These are phyloP conservation scores for Vaccinium macrocarpon DNA, from an alignment of 148 eudicot genomes.

Conservation along the genomic window DNA sequence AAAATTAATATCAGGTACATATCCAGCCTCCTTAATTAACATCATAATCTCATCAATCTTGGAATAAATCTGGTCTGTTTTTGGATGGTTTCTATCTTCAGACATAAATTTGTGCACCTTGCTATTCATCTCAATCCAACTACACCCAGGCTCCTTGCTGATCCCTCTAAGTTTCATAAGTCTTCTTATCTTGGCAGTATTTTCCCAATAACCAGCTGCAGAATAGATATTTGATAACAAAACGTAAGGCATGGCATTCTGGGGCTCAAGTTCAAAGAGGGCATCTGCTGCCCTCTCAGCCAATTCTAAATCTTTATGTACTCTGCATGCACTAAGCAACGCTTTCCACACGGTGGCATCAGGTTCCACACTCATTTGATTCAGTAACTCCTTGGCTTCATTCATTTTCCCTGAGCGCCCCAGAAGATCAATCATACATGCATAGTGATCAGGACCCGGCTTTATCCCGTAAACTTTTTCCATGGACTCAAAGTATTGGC, in stretches of 20 bases:
- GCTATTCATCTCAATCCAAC: constrained; percentile 68
- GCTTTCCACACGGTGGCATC: constrained; percentile 72
- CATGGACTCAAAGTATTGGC: constrained; percentile 60
- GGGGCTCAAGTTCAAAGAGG: constrained; percentile 62
- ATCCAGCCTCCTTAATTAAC: constrained; percentile 54
- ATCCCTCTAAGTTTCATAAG: constrained; percentile 57
- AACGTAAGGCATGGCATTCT: constrained; percentile 55
- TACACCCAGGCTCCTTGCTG: constrained; percentile 57
- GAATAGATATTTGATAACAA: constrained; percentile 64
- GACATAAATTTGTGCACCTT: constrained; percentile 60
- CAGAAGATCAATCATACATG: constrained; percentile 73
- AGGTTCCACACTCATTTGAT: constrained; percentile 50
- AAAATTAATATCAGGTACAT: constrained; percentile 55
- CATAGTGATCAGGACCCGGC: constrained; percentile 59
- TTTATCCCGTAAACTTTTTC: constrained; percentile 42
- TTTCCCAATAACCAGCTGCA: constrained; percentile 54
- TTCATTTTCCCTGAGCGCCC: constrained; percentile 57
- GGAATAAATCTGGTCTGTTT: constrained; percentile 35
- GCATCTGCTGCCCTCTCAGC: constrained; percentile 61
- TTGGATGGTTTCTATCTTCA: constrained; percentile 52
- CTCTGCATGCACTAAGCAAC: constrained; percentile 58
- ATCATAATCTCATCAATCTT: constrained; percentile 56
- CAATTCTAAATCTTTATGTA: constrained; percentile 48
- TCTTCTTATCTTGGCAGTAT: constrained; percentile 50
- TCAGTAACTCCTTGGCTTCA: constrained; percentile 48